phyloP scores from a whole-genome alignment of 352 stramenopile genomes.

The Globisporangium heterothallicum region DNA sequence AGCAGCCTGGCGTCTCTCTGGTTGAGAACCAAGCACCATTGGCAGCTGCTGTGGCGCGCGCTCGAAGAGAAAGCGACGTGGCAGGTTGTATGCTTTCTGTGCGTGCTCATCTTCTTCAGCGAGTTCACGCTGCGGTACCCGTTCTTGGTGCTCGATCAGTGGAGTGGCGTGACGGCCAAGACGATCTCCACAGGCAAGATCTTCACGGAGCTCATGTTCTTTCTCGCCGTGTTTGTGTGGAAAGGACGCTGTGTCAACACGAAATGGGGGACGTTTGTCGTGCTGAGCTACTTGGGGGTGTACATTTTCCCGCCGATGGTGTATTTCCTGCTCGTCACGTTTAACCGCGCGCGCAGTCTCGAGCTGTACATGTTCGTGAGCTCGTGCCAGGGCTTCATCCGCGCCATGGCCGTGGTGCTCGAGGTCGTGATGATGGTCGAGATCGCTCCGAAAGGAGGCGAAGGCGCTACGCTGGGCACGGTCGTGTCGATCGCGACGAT shows the following conservation, averaged over 20 bases:
- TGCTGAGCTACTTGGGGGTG: constrained; percentile 21
- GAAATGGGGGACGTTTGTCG: constrained; percentile 26
- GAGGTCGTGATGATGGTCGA: constrained; percentile 35
- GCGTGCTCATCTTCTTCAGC: constrained; percentile 41
- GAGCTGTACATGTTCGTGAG: constrained; percentile 32
- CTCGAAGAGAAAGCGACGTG: constrained; percentile 35
- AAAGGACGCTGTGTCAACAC: constrained; percentile 28
- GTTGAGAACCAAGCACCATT: constrained; percentile 18
- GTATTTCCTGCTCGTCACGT: constrained; percentile 21
- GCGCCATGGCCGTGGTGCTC: constrained; percentile 25
- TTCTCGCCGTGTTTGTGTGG: constrained; percentile 25
- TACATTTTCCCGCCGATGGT: constrained; percentile 26
- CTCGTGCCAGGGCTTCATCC: constrained; percentile 33
- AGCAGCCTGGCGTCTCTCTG: background rate
- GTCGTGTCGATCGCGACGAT: constrained; percentile 36
- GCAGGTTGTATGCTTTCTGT: constrained; percentile 32
- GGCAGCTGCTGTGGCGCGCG: constrained; percentile 25
- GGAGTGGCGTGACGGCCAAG: constrained; percentile 33
- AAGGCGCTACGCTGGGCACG: constrained; percentile 38
- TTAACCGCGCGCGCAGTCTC: constrained; percentile 16
- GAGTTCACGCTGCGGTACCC: constrained; percentile 46
- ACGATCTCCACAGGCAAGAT: constrained; percentile 23
- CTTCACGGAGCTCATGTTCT: constrained; percentile 27
- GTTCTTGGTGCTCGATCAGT: constrained; percentile 29
- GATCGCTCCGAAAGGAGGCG: constrained; percentile 34